Evolutionary conservation across 1,139 yeast genomes (phyloP).

Genomic region (Suhomyces guaymorum): DNA sequence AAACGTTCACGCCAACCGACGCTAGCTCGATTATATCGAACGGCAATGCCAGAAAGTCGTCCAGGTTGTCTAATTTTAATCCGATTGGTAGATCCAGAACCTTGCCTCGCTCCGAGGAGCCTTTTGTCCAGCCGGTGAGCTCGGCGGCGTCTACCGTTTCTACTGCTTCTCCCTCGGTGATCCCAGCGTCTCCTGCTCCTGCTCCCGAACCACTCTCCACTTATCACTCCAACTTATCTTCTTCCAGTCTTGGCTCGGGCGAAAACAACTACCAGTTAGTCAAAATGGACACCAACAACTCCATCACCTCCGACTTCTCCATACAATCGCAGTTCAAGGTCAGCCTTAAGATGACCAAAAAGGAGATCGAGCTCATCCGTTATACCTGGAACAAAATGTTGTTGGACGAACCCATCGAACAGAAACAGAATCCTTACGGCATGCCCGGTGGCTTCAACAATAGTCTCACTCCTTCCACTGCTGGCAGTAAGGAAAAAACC

Average conservation of each 20-base stretch:
- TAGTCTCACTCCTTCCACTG: slow-evolving; percentile 12
- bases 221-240: slow-evolving; percentile 9
- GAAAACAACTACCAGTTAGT: slow-evolving; percentile 36
- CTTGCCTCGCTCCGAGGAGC: slow-evolving; percentile 12
- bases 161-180: not conserved
- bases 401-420: slow-evolving; percentile 35
- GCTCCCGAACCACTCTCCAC: slow-evolving; percentile 2
- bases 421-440: slow-evolving; percentile 18
- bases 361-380: slow-evolving; percentile 43
- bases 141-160: too few species aligned
- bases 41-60: slow-evolving; percentile 11
- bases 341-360: slow-evolving; percentile 28
- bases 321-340: slow-evolving; percentile 30
- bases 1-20: slow-evolving; percentile 13
- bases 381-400: slow-evolving; percentile 50
- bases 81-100: slow-evolving; percentile 16
- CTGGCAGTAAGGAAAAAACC: slow-evolving; percentile 17
- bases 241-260: slow-evolving; percentile 13
- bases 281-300: slow-evolving; percentile 46
- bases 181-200: slow-evolving; percentile 2
- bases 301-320: slow-evolving; percentile 38
- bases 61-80: slow-evolving; percentile 17
- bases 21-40: slow-evolving; percentile 11
- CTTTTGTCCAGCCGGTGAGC: too few species aligned
- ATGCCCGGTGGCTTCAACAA: slow-evolving; percentile 35